phyloP scores from a whole-genome alignment of 2,329 filamentous ascomycete species.

The Pyrenochaeta sp. region DNA sequence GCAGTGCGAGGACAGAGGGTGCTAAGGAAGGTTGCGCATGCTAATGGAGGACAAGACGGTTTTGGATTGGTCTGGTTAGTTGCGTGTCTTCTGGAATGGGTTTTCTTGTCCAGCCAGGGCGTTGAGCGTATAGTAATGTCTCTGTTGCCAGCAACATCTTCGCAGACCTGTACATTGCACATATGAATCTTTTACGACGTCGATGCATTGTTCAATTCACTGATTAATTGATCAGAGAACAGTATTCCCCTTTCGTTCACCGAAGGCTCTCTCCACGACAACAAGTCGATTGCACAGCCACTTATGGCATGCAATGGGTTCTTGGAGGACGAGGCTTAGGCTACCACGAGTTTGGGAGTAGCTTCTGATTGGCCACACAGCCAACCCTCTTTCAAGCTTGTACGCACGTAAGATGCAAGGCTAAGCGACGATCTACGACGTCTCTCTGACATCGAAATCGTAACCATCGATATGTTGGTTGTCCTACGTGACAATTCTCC shows the following conservation, averaged over 20 bases:
- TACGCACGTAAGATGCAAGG: too few relatives aligned
- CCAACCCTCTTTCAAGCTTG: too few relatives aligned
- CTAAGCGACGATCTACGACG: too few relatives aligned
- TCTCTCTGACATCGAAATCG: too few relatives aligned
- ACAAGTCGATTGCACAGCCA: too few relatives aligned
- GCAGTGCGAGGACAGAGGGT: constrained; percentile 72
- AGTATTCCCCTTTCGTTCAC: constrained; percentile 1
- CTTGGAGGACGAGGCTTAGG: too few relatives aligned
- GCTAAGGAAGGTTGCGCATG: constrained; percentile 93
- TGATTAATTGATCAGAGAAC: too few relatives aligned
- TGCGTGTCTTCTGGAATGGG: constrained; percentile 1
- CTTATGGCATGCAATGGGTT: too few relatives aligned
- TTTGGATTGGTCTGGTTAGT: neutral
- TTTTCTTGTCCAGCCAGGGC: constrained; percentile 1
- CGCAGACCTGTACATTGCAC: neutral
- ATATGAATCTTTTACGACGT: neutral
- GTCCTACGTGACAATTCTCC: too few relatives aligned
- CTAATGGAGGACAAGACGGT: constrained; percentile 50
- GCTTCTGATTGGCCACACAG: too few relatives aligned
- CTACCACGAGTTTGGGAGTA: constrained; percentile 9
- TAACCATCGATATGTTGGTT: too few relatives aligned
- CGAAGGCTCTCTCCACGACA: too few relatives aligned
- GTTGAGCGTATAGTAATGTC: constrained; percentile 7
- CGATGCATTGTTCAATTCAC: neutral
- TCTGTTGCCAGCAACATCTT: constrained; percentile 6